Conservation (phyloP, 2,329 filamentous ascomycete species). For the Diaporthe ampelina region DNA sequence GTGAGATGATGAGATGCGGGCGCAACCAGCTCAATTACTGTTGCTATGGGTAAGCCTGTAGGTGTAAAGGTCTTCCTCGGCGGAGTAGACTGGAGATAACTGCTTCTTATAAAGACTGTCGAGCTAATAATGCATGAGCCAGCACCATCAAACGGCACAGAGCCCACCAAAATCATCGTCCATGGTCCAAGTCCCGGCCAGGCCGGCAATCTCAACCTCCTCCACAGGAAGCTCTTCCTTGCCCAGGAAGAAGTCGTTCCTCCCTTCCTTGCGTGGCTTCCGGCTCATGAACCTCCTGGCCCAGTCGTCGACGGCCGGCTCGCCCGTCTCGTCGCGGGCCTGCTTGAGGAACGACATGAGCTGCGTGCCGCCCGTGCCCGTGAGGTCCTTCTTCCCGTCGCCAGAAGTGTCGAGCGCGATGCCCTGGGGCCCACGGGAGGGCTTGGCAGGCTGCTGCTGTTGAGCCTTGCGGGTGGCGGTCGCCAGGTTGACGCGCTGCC, state of each 20-base stretch:
- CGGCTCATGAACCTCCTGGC: slow-evolving; percentile 70
- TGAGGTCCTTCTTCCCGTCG: slow-evolving; percentile 71
- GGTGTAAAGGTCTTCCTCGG: fast-evolving
- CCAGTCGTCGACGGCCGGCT: slow-evolving; percentile 84
- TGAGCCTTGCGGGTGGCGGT: slow-evolving; percentile 64
- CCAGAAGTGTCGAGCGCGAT: slow-evolving; percentile 49
- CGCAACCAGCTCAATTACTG: neutral
- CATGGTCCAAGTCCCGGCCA: slow-evolving; percentile 90
- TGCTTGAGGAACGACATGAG: slow-evolving; percentile 97
- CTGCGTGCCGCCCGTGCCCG: slow-evolving; percentile 92
- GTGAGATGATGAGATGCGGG: neutral
- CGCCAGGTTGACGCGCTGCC: slow-evolving; percentile 72
- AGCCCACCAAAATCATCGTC: slow-evolving; percentile 82
- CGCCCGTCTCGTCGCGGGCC: slow-evolving; percentile 94
- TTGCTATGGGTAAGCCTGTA: neutral
- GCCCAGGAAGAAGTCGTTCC: slow-evolving; percentile 70
- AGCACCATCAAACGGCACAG: slow-evolving; percentile 61
- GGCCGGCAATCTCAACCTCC: slow-evolving; percentile 70
- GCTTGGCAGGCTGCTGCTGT: slow-evolving; percentile 33
- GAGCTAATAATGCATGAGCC: neutral
- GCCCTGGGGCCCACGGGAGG: slow-evolving; percentile 41
- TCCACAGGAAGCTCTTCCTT: slow-evolving; percentile 64
- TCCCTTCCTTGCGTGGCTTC: slow-evolving; percentile 62
- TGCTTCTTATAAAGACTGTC: neutral
- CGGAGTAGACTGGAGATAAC: neutral